phyloP scores from a whole-genome alignment of 345 rosid genomes.

The Angophora floribunda region DNA sequence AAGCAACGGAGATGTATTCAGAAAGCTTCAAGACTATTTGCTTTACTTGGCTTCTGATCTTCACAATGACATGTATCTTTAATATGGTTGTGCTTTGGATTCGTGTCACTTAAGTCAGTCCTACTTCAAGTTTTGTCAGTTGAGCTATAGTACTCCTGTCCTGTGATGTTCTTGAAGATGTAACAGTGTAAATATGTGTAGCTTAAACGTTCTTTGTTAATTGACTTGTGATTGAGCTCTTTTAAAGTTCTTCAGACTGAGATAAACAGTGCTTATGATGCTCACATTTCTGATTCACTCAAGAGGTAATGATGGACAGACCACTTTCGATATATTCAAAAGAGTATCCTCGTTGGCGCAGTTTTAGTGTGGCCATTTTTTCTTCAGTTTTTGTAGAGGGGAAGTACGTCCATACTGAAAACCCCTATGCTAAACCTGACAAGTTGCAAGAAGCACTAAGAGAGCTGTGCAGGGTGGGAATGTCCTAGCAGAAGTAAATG shows the following conservation, averaged over 20 bases:
- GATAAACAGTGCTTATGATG: background rate
- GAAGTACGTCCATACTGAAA: background rate
- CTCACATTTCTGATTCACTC: background rate
- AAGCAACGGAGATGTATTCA: constrained; percentile 56
- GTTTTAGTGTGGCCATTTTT: background rate
- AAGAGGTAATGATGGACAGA: background rate
- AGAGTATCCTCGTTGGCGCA: background rate
- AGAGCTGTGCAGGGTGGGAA: background rate
- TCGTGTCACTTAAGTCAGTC: constrained; percentile 40
- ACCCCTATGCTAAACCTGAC: background rate
- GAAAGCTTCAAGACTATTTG: constrained; percentile 72
- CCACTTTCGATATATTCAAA: background rate
- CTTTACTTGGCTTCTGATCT: constrained; percentile 70
- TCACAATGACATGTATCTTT: constrained; percentile 59
- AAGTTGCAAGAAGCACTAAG: background rate
- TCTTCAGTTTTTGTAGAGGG: background rate
- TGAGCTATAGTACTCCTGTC: background rate
- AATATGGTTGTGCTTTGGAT: constrained; percentile 75
- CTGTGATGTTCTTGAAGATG: background rate
- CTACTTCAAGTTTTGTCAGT: background rate
- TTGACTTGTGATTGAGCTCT: background rate
- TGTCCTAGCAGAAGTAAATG: background rate
- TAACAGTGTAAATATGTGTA: background rate
- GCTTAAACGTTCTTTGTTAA: background rate
- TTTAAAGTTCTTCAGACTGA: background rate